Base-by-base conservation (phyloP, 257 asterid species). In the Salvia rosmarinus region DNA sequence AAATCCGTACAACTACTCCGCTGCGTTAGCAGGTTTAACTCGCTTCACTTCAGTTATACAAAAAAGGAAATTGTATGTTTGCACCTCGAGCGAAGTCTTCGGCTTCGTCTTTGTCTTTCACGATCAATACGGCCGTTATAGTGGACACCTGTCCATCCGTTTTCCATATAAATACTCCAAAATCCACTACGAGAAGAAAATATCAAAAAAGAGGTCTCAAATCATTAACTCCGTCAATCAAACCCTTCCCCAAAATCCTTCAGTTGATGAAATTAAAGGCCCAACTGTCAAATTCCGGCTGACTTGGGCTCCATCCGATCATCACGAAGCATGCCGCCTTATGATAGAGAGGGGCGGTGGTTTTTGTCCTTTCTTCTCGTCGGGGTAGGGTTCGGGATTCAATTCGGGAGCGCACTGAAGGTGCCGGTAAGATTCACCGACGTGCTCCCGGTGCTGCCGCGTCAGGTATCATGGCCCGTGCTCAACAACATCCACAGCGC, bases 381-480 rank as follows among this genome's bases (percentile, higher is more conserved):
- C 35, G 88, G 82, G 77, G 66, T 88, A 67, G 88, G 87, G 83
- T 75, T 82, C 44, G 82, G 87, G 77, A 42, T 85, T 78, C 77
- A 72, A 59, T 77, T 77, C 60, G 98, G 90, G 85, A 82, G 80
- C 50, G 95, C 96, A 13, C 20, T 91, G 23, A 89, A 89, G 66
- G 78, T 95, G 50, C 99, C 99, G 6, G 92, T 95, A 70, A 76
- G 88, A 74, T 89, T 87, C 47, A 83, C 86, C 9, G 99, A 95
- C 81, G 91, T 95, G 65, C 92, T 95, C 12, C 98, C 98, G 52
- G 90, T 88, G 78, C 77, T 95, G 75, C 98, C 99, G 11, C 92
- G 78, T 54, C 84, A 89, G 89, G 80, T 94, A 14, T 89, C 99
- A 34, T 95, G 98, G 99, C 98, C 99, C 5, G 90, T 91, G 17